Base-by-base conservation (phyloP, 2,329 filamentous ascomycete genomes). In the Colletotrichum gloeosporioides region DNA sequence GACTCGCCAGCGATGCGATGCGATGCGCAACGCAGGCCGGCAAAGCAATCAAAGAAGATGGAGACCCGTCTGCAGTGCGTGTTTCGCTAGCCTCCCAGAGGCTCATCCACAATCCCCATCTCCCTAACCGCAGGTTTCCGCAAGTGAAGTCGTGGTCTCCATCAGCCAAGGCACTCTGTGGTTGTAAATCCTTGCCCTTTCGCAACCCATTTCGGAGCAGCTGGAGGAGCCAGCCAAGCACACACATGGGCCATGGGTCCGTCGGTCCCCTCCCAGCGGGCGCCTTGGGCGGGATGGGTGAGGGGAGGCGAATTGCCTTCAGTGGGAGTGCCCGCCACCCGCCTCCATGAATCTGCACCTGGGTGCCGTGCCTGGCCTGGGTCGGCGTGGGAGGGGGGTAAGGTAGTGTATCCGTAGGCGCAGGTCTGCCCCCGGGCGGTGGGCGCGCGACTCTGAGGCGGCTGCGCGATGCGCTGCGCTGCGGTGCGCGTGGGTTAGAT, bases 301-400 rank as follows among this genome's bases (percentile, higher is more conserved):
- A 36, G 32, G 63, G 69, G 69, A 36, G 70, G 62, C 44, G 55
- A 61, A 70, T 75, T 71, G 62, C 61, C 49, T 44, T 72, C 59
- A 71, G 72, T 71, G 72, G 72, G 53, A 75, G 67, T 65, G 71
- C 72, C 68, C 72, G 72, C 44, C 22, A 66, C 44, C 71, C 66
- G 71, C 71, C 72, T 75, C 61, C 72, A 67, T 66, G 29, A 66
- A 67, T 31, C 36, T 66, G 39, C 65, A 65, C 29, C 39, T 57
- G 63, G 22, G 27, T 29, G 16, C 53, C 61, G 69, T 75, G 63
- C 73, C 62, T 75, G 61, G 53, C 69, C 49, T 72, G 73, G 39
- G 53, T 25, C 15, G 29, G 16, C 49, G 55, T 29, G 29, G 62
- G 55, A 66, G 57, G 36, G 36, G 53, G 63, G 27, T 62, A 32